Conservation (phyloP, 2,329 filamentous ascomycete genomes). For the Harringtonia lauricola region DNA sequence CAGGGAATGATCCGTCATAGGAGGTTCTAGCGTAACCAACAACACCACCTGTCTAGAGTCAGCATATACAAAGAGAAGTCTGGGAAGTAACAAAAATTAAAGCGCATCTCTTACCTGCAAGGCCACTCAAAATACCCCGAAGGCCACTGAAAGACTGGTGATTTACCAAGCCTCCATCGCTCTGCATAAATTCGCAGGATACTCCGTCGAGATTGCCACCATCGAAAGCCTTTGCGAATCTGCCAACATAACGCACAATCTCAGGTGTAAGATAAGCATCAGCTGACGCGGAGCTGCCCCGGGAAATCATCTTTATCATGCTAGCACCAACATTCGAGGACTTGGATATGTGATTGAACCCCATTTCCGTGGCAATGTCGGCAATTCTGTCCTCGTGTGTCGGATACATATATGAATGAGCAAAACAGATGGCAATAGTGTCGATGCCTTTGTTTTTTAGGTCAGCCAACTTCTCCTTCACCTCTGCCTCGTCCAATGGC, state of each 20-base stretch:
- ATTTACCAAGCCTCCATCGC: constrained; percentile 34
- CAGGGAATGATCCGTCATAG: constrained; percentile 22
- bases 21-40: constrained; percentile 63
- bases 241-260: constrained; percentile 58
- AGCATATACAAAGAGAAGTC: not conserved
- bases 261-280: constrained; percentile 65
- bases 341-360: constrained; percentile 20
- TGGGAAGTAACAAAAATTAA: not conserved
- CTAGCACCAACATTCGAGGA: constrained; percentile 29
- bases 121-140: constrained; percentile 56
- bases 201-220: constrained; percentile 48
- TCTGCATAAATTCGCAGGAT: constrained; percentile 65
- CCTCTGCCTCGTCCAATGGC: constrained; percentile 16
- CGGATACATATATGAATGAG: constrained; percentile 48
- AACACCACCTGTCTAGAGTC: constrained; percentile 37
- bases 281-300: constrained; percentile 59
- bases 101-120: constrained; percentile 35
- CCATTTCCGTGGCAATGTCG: constrained; percentile 23
- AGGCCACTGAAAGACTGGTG: constrained; percentile 11
- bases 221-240: constrained; percentile 57
- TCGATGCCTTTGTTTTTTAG: constrained; percentile 32
- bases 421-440: constrained; percentile 31
- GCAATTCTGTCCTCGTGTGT: constrained; percentile 36
- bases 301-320: constrained; percentile 64
- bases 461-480: constrained; percentile 18